Evolutionary conservation across 2,329 filamentous ascomycete species (phyloP), one percentile per base, ranked within the genome.

Genomic region (Bipolaris sorokiniana): DNA sequence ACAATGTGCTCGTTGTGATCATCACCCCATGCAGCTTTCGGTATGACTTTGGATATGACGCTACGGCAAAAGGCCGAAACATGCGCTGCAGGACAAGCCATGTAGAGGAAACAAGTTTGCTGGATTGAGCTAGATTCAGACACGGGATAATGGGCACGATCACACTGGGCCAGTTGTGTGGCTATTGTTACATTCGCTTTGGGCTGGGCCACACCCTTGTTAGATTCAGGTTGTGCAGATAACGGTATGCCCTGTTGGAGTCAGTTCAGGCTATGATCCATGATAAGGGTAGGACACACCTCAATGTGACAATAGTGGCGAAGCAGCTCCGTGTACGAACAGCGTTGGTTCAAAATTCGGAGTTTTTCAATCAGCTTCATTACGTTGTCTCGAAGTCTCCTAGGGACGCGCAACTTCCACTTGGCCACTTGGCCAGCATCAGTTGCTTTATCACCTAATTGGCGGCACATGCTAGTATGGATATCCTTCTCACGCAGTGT

Each of bases 31-130:
- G 97, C 89, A 2, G 81, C 84, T 41, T 82, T 79, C 0, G 94
- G 94, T 26, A 99, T 83, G 15, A 97, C 79, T 56, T 84, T 90
- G 18, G 80, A 80, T 28, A 97, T 71, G 0, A 89, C 88, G 2
- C 91, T 89, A 69, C 89, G 90, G 73, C 92, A 97, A 70, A 96
- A 98, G 0, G 91, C 89, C 3, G 93, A 96, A 2, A 98, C 90
- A 46, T 86, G 83, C 1, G 86, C 79, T 3, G 79, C 63, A 0
- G 90, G 84, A 15, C 87, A 91, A 1, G 92, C 89, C 64, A 90
- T 78, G 18, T 89, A 84, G 33, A 87, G 86, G 42, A 95, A 78
- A 11, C 69, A 70, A 5, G 62, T 62, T 53, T 73, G 57, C 52
- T 69, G 63, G 28, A 66, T 58, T 7, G 61, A 58, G 51, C 37